phyloP scores from a whole-genome alignment of 352 stramenopile genomes.

The Phytophthora capsici region DNA sequence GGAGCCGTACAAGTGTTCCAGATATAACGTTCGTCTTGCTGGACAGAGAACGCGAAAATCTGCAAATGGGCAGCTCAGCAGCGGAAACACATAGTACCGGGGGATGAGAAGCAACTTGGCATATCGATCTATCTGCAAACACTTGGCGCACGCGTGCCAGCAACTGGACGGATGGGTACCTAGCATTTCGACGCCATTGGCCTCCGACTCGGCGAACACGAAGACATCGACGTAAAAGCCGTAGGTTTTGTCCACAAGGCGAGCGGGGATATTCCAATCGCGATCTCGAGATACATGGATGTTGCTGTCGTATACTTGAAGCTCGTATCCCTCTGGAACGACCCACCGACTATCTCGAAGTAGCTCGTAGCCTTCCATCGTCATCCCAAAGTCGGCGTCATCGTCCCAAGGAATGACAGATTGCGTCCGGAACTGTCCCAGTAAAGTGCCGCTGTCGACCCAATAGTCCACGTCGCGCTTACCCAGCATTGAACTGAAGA shows the following conservation, averaged over 20 bases:
- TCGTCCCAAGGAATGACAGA: conserved; percentile 61
- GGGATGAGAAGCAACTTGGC: conserved; percentile 46
- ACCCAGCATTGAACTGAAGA: conserved; percentile 48
- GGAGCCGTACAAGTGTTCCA: conserved; percentile 61
- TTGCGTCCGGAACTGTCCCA: conserved; percentile 60
- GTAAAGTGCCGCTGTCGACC: conserved; percentile 68
- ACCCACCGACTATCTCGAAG: conserved; percentile 39
- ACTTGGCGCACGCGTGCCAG: conserved; percentile 61
- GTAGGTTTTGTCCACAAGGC: conserved; percentile 59
- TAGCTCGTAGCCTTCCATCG: conserved; percentile 42
- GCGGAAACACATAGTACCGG: conserved; percentile 53
- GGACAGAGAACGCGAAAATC: conserved; percentile 61
- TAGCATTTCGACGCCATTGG: conserved; percentile 43
- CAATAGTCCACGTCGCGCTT: conserved; percentile 63
- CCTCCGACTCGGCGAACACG: conserved; percentile 51
- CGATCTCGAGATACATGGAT: conserved; percentile 39
- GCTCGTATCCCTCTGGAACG: conserved; percentile 45
- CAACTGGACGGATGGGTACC: conserved; percentile 42
- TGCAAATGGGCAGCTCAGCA: conserved; percentile 53
- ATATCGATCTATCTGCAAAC: conserved; percentile 37
- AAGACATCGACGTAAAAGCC: conserved; percentile 78
- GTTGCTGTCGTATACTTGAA: conserved; percentile 59
- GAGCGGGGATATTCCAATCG: conserved; percentile 61
- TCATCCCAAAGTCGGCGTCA: conserved; percentile 65
- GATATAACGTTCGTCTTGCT: conserved; percentile 50